Evolutionary conservation across 306 rosid genomes (phyloP).

Genomic region (Gillenia trifoliata): DNA sequence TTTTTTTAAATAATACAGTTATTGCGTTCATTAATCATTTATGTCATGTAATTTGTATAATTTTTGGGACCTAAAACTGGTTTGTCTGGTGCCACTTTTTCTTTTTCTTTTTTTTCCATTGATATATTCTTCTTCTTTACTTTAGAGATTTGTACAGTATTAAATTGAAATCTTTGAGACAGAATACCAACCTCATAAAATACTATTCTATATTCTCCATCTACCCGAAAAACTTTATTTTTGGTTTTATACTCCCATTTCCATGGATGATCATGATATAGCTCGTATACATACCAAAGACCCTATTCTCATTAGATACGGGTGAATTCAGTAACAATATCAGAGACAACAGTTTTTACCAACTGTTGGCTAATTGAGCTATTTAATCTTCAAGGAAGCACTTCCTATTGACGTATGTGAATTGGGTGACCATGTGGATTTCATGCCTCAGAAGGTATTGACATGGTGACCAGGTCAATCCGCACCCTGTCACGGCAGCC

Average conservation of each 20-base stretch:
- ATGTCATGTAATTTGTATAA: no score
- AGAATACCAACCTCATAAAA: not conserved
- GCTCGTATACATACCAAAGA: not conserved
- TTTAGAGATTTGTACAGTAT: not conserved
- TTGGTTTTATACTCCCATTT: not conserved
- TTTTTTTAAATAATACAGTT: no score
- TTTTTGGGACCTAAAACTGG: not conserved
- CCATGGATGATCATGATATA: not conserved
- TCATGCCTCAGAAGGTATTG: no score
- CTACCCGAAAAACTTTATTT: not conserved
- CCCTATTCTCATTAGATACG: no score
- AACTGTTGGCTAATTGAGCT: not conserved
- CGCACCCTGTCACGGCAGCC: no score
- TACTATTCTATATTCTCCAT: not conserved
- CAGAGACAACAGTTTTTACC: no score
- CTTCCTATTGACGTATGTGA: no score
- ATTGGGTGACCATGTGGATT: no score
- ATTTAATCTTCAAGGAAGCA: not conserved
- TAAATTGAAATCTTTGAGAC: conserved; percentile 1
- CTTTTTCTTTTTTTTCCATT: not conserved
- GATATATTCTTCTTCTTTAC: not conserved
- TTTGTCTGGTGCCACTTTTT: not conserved
- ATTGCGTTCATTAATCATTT: no score
- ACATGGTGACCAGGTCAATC: no score
- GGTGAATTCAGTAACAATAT: no score